Conservation (phyloP, 371 early-diverging fungal species). For the Funneliformis caledonium region DNA sequence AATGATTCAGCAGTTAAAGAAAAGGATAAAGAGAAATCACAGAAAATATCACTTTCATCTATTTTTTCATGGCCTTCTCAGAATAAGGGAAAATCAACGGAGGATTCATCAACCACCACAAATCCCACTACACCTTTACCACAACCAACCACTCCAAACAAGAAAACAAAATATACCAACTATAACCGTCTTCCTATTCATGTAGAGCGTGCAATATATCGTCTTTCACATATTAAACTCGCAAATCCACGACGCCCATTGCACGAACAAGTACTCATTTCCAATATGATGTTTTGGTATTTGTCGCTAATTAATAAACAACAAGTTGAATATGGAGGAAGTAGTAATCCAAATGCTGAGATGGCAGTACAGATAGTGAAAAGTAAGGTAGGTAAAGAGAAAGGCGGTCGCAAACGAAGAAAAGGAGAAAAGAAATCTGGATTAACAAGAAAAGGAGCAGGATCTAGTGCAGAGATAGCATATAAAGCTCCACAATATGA, state of each 20-base stretch:
- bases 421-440: conserved; percentile 28
- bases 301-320: conserved; percentile 66
- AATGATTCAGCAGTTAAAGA: conserved; percentile 38
- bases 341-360: conserved; percentile 20
- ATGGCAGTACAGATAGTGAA: conserved; percentile 23
- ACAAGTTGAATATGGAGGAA: conserved; percentile 35
- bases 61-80: conserved; percentile 31
- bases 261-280: conserved; percentile 89
- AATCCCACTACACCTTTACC: background rate
- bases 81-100: conserved; percentile 22
- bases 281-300: conserved; percentile 96
- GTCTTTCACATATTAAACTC: conserved; percentile 90
- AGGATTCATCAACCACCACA: background rate
- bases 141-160: conserved; percentile 28
- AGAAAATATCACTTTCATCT: conserved; percentile 30
- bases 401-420: conserved; percentile 14
- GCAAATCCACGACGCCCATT: conserved; percentile 89
- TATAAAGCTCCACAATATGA: conserved; percentile 38
- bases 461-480: conserved; percentile 30
- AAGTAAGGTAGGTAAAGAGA: conserved; percentile 34
- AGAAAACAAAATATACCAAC: conserved; percentile 63
- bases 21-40: conserved; percentile 41
- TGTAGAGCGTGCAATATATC: conserved; percentile 87
- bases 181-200: conserved; percentile 78
- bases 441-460: background rate